These are phyloP conservation scores for Rhizopogon roseolus DNA, from an alignment of 768 basidiomycete species.

Conservation along the genomic window DNA sequence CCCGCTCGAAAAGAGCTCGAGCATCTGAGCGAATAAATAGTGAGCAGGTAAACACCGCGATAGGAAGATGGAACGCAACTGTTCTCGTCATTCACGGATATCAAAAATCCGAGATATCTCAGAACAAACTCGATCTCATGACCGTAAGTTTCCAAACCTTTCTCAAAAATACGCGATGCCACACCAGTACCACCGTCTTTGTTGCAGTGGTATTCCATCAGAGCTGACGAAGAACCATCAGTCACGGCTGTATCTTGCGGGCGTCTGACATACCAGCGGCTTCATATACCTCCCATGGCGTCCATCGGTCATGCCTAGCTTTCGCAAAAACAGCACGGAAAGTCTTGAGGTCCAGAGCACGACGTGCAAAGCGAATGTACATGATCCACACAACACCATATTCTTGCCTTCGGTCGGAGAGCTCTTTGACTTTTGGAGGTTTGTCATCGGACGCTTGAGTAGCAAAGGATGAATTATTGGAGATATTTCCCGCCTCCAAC, in stretches of 20 bases:
- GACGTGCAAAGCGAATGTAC: slow-evolving; percentile 89
- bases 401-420: slow-evolving; percentile 53
- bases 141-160: slow-evolving; percentile 79
- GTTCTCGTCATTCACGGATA: slow-evolving; percentile 90
- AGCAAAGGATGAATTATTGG: slow-evolving; percentile 43
- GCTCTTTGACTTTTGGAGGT: slow-evolving; percentile 50
- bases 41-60: background rate
- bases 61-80: slow-evolving; percentile 43
- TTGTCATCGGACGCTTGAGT: slow-evolving; percentile 51
- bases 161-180: slow-evolving; percentile 90
- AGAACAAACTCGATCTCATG: slow-evolving; percentile 83
- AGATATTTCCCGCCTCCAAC: slow-evolving; percentile 27
- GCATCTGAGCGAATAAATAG: slow-evolving; percentile 58
- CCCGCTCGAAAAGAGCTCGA: slow-evolving; percentile 89
- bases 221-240: slow-evolving; percentile 43
- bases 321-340: slow-evolving; percentile 75
- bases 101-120: slow-evolving; percentile 88
- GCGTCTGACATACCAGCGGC: slow-evolving; percentile 60
- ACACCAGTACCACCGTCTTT: slow-evolving; percentile 69
- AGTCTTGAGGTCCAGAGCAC: slow-evolving; percentile 82
- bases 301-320: slow-evolving; percentile 72
- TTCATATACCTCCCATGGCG: slow-evolving; percentile 91
- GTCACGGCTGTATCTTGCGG: background rate
- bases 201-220: slow-evolving; percentile 92
- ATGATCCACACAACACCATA: slow-evolving; percentile 80